Evolutionary conservation across 2,329 filamentous ascomycete species (phyloP), one percentile per base, ranked within the genome.

Genomic region (Pyrenochaeta sp.): DNA sequence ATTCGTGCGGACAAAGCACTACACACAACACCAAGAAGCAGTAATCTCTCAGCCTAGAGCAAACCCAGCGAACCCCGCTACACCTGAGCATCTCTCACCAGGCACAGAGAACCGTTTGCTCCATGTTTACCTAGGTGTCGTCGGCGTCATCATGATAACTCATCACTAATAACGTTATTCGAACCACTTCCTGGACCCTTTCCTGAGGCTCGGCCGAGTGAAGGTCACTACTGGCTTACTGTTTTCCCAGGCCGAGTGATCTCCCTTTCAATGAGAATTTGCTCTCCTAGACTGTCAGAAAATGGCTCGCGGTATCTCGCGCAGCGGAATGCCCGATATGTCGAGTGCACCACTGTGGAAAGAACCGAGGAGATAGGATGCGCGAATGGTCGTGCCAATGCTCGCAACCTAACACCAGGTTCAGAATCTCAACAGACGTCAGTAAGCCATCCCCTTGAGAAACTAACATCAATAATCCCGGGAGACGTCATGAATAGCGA

Each of bases 181-280:
- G 43, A 47, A 51, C 58, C 48, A 25, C 15, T 50, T 59, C 46
- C 28, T 50, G 45, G 50, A 46, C 45, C 44, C 48, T 59, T 50
- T 40, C 52, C 46, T 54, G 58, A 40, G 43, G 58, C 57, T 72
- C 70, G 70, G 71, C 71, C 71, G 69, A 73, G 55, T 36, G 22
- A 46, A 60, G 47, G 52, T 43, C 37, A 52, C 44, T 42, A 48
- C 50, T 53, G 52, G 58, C 51, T 60, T 50, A 59, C 55, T 55
- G 53, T 45, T 50, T 22, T 45, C 50, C 51, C 59, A 57, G 56
- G 40, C 64, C 65, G 59, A 67, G 37, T 49, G 44, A 54, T 62
- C 61, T 61, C 50, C 50, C 51, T 50, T 54, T 3, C 28, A 22
- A 22, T 12, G 10, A 30, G 28, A 30, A 32, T 34, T 24, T 47